Base-by-base conservation (phyloP, 306 rosid genomes). In the Echinosophora koreensis region DNA sequence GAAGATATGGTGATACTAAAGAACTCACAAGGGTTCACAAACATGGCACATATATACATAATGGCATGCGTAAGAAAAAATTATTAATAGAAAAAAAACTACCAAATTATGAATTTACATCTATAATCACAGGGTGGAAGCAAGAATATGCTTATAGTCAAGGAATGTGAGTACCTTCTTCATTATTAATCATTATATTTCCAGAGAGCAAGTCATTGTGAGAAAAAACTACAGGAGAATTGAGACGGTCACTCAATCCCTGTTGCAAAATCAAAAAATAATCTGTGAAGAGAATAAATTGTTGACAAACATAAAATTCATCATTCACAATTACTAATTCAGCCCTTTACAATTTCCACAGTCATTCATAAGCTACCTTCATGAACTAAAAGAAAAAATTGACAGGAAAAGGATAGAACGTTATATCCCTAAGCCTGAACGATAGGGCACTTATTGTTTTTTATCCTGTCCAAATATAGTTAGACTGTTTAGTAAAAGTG, bases 131-230 rank as follows among this genome's bases (percentile, higher is more conserved):
- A 69, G 47, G 13, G 44, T 55, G 47, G 71, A 67, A 58, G 80
- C 68, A 76, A 34, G 39, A 41, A 30, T 27, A 41, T 69, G 71
- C 38, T 10, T 38, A 64, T 65, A 69, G 44, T 49, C 47, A 71
- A 55, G 72, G 65, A 32, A 70, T 68, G 74, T 27, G 16, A 39
- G 81, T 92, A 92, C 99, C 99, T 92, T 90, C 91, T 92, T 90
- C 91, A 22, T 87, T 86, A 84, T 87, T 92, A 37, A 89, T 77
- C 99, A 95, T 95, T 75, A 95, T 78, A 84, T 95, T 95, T 86
- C 97, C 99, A 66, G 97, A 89, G 46, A 95, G 97, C 83, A 95
- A 86, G 87, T 95, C 97, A 77, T 92, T 92, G 85, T 95, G 97
- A 79, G 94, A 81, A 59, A 92, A 95, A 67, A 90, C 87, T 68